phyloP scores from a whole-genome alignment of 2,329 filamentous ascomycete species.

The Clonostachys chloroleuca region DNA sequence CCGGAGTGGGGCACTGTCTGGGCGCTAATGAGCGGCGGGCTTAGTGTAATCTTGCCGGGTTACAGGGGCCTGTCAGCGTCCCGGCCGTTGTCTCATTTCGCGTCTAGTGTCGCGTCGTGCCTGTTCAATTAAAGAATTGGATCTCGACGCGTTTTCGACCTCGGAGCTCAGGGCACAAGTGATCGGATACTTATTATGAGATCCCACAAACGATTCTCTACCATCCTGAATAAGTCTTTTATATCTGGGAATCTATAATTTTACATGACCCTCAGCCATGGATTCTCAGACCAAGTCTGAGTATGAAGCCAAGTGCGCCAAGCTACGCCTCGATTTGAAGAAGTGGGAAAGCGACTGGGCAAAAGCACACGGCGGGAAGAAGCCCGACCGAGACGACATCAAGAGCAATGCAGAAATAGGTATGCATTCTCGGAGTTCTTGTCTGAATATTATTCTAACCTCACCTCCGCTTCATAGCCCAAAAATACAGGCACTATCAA shows the following conservation, averaged over 20 bases:
- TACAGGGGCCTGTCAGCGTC: conserved; percentile 21
- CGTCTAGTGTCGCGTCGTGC: no score
- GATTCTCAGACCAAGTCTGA: conserved; percentile 34
- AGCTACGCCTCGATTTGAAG: conserved; percentile 68
- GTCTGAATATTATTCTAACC: neutral
- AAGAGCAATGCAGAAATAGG: conserved; percentile 69
- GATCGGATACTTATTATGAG: no score
- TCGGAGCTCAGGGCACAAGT: no score
- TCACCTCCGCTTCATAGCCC: conserved; percentile 34
- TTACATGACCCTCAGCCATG: conserved; percentile 24
- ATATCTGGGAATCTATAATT: no score
- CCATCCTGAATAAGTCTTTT: no score
- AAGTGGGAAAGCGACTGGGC: conserved; percentile 69
- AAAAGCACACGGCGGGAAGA: conserved; percentile 56
- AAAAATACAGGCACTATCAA: conserved; percentile 75
- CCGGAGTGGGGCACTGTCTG: no score
- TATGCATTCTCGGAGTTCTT: conserved; percentile 27
- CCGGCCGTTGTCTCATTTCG: neutral
- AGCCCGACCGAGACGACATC: conserved; percentile 71
- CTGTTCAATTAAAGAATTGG: no score
- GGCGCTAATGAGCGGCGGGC: no score
- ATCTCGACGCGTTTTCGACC: no score
- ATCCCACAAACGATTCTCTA: no score
- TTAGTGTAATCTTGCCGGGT: no score
- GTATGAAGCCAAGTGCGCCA: conserved; percentile 45